Evolutionary conservation across 2,329 filamentous ascomycete genomes (phyloP).

Genomic region (Aureobasidium sp.): DNA sequence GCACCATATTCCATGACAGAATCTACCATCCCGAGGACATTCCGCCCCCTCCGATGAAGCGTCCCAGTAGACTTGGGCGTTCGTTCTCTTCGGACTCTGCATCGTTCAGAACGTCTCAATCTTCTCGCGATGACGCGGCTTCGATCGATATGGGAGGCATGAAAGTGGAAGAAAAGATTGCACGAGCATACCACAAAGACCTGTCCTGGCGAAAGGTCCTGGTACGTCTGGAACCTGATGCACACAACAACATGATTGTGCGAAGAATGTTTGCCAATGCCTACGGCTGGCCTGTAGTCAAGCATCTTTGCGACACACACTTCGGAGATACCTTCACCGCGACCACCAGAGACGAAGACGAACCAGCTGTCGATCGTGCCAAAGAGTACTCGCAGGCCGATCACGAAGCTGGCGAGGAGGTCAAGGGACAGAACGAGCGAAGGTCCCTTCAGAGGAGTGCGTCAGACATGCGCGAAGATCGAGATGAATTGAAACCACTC

Average conservation of each 20-base stretch:
- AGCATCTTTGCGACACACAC: slow-evolving; percentile 90
- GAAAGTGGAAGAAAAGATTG: slow-evolving; percentile 96
- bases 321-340: slow-evolving; percentile 69
- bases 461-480: slow-evolving; percentile 41
- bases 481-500: slow-evolving; percentile 31
- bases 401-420: slow-evolving; percentile 54
- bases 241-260: slow-evolving; percentile 97
- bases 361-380: slow-evolving; percentile 60
- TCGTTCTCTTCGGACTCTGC: slow-evolving; percentile 31
- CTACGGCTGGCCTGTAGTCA: slow-evolving; percentile 93
- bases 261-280: slow-evolving; percentile 95
- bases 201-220: slow-evolving; percentile 95
- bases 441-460: slow-evolving; percentile 33
- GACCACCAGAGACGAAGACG: slow-evolving; percentile 57
- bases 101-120: slow-evolving; percentile 16
- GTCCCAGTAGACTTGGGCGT: slow-evolving; percentile 22
- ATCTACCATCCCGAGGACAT: slow-evolving; percentile 93
- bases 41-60: slow-evolving; percentile 59
- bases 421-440: slow-evolving; percentile 36
- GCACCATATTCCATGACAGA: slow-evolving; percentile 94
- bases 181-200: slow-evolving; percentile 84
- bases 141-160: slow-evolving; percentile 57
- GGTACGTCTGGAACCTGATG: slow-evolving; percentile 89
- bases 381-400: slow-evolving; percentile 36
- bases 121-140: background rate